Evolutionary conservation across 1,284 basidiomycete genomes (phyloP), one percentile per base, ranked within the genome.

Genomic region (Tilletiopsis washingtonensis): DNA sequence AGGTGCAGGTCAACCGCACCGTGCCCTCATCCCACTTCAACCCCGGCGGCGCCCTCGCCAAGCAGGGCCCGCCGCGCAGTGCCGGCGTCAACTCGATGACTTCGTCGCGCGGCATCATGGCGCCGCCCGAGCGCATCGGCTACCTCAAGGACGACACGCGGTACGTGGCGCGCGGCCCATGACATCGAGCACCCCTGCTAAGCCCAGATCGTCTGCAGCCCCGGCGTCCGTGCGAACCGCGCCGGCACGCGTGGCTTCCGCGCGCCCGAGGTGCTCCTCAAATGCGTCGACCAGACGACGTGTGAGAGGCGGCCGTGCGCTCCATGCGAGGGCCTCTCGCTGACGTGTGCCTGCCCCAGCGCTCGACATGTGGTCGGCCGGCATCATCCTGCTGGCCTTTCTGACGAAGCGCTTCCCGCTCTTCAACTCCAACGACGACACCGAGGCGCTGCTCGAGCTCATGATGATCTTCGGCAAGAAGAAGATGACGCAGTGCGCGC

Each of bases 161-260:
- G 43, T 49, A 46, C 32, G 49, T 25, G 3, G 20, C 40, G 2
- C 25, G 25, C 40, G 20, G 12, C 19, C 14, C 12, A 21, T 17
- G 15, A 11, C 2, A 15, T 12, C 2, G 2, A 21, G 2, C 15
- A 2, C 1, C 19, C 12, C 19, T 21, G 24, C 24, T 26, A 14
- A 20, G 17, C 17, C 24, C 14, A 41, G 12, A 11, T n/a, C 23
- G 3, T 32, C 43, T 4, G 15, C 40, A 66, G 75, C 59, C 89
- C 90, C 1, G 78, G 81, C 42, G 88, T 90, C 45, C 91, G 93
- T 71, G 91, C 94, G 4, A 98, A 98, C 70, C 83, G 93, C 48
- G 94, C 93, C 0, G 93, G 93, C 1, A 99, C 93, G 5, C 78
- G 93, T 68, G 94, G 93, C 0, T 99, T 99, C 74, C 83, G 93